phyloP scores from a whole-genome alignment of 179 eudicot species.

The Beta corolliflora region DNA sequence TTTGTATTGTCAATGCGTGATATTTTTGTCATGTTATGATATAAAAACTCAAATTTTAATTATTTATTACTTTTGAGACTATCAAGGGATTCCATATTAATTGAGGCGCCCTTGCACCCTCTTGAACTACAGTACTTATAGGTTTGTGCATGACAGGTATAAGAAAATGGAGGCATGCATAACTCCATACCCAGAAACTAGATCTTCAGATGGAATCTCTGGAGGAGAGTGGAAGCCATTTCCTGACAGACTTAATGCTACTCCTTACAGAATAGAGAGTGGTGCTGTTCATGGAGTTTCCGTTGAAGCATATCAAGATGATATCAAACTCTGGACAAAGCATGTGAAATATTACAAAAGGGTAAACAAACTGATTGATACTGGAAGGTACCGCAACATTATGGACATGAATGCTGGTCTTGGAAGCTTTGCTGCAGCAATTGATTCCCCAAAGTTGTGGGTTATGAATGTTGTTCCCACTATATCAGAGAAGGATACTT shows the following conservation, averaged over 20 bases:
- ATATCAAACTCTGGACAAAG: conserved; percentile 67
- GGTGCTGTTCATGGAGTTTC: conserved; percentile 68
- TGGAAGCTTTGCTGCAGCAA: conserved; percentile 82
- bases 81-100: too few species aligned
- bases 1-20: too few species aligned
- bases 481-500: conserved; percentile 60
- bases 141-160: conserved; percentile 46
- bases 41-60: too few species aligned
- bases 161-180: conserved; percentile 86
- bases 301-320: conserved; percentile 52
- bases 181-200: conserved; percentile 49
- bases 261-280: conserved; percentile 66
- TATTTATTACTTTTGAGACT: too few species aligned
- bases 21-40: too few species aligned
- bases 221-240: conserved; percentile 58
- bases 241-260: conserved; percentile 73
- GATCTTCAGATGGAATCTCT: conserved; percentile 37
- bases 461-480: conserved; percentile 91
- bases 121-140: neutral
- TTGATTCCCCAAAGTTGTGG: conserved; percentile 73
- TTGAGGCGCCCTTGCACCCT: too few species aligned
- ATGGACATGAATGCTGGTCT: conserved; percentile 93
- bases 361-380: conserved; percentile 59
- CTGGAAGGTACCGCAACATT: conserved; percentile 86
- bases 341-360: conserved; percentile 65